Percentiles rank a stretch among this genome's conserved stretches.
Evolutionary conservation across 768 basidiomycete genomes (phyloP).

Genomic region (Podaxis pistillaris): DNA sequence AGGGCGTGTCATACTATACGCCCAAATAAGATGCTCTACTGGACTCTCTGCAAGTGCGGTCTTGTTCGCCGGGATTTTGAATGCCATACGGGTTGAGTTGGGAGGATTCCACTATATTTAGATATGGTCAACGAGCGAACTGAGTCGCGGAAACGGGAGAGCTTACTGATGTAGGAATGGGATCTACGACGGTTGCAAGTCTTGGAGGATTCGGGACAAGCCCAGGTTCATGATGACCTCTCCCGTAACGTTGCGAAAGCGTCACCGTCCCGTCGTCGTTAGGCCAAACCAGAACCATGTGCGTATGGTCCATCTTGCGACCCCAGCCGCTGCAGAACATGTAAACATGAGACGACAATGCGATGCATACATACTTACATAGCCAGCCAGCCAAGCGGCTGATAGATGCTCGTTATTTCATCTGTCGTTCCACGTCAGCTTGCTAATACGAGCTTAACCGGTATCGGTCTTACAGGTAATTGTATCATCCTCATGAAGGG

Average conservation of each 20-base stretch:
- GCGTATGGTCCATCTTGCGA: slow-evolving; percentile 42
- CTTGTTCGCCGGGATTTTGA: slow-evolving; percentile 40
- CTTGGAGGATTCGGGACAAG: slow-evolving; percentile 44
- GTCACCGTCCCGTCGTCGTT: slow-evolving; percentile 52
- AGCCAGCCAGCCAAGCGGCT: slow-evolving; percentile 52
- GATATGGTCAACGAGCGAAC: not conserved
- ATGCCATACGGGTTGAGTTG: slow-evolving; percentile 37
- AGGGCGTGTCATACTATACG: slow-evolving; percentile 33
- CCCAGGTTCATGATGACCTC: slow-evolving; percentile 45
- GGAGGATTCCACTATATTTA: slow-evolving; percentile 27
- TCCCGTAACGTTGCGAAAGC: slow-evolving; percentile 55
- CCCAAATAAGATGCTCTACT: slow-evolving; percentile 38
- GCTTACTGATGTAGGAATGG: slow-evolving; percentile 33
- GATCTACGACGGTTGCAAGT: slow-evolving; percentile 37
- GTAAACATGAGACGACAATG: not conserved
- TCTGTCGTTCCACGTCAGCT: slow-evolving; percentile 29
- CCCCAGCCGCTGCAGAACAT: slow-evolving; percentile 47
- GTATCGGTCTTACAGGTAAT: slow-evolving; percentile 40
- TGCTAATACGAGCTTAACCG: not conserved
- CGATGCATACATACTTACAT: slow-evolving; percentile 33
- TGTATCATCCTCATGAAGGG: slow-evolving; percentile 33
- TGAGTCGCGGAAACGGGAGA: not conserved
- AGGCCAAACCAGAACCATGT: slow-evolving; percentile 57
- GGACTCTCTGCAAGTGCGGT: slow-evolving; percentile 27
- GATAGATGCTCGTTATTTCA: slow-evolving; percentile 38